phyloP scores from a whole-genome alignment of 2,329 filamentous ascomycete species.

The Fusarium sarcochroum region DNA sequence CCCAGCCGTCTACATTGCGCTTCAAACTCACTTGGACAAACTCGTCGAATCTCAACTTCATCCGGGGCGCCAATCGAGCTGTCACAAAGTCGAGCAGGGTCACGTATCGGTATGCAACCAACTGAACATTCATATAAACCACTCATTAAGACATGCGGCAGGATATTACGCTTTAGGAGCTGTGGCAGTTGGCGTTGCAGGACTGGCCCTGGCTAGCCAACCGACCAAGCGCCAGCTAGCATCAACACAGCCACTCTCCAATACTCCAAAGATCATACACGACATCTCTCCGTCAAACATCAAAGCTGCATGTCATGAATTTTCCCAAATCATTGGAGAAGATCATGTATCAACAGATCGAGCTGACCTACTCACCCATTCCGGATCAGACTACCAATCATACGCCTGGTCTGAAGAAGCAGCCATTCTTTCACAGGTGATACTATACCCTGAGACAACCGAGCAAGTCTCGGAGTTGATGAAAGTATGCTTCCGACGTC shows the following conservation, averaged over 20 bases:
- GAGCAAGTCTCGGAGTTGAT: slow-evolving; percentile 81
- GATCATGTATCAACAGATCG: slow-evolving; percentile 22
- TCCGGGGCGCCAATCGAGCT: too few species aligned
- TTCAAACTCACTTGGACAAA: too few species aligned
- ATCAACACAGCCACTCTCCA: not conserved
- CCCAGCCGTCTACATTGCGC: too few species aligned
- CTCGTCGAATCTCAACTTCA: too few species aligned
- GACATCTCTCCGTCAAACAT: slow-evolving; percentile 9
- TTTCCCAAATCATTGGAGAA: not conserved
- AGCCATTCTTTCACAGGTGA: slow-evolving; percentile 3
- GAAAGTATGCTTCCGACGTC: slow-evolving; percentile 78
- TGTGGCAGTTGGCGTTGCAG: not conserved
- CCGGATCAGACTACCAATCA: slow-evolving; percentile 35
- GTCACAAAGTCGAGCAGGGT: too few species aligned
- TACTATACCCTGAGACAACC: slow-evolving; percentile 79
- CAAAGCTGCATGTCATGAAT: slow-evolving; percentile 8
- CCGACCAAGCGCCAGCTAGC: not conserved
- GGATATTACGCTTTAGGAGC: not conserved
- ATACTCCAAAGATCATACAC: not conserved
- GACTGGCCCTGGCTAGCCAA: rapidly evolving
- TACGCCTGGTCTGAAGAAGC: slow-evolving; percentile 24
- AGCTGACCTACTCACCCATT: slow-evolving; percentile 15
- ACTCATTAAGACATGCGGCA: not conserved
- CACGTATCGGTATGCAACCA: too few species aligned
- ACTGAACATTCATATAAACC: too few species aligned